Evolutionary conservation across 176 grass and related monocot genomes (phyloP).

Genomic region (Bromus sterilis): DNA sequence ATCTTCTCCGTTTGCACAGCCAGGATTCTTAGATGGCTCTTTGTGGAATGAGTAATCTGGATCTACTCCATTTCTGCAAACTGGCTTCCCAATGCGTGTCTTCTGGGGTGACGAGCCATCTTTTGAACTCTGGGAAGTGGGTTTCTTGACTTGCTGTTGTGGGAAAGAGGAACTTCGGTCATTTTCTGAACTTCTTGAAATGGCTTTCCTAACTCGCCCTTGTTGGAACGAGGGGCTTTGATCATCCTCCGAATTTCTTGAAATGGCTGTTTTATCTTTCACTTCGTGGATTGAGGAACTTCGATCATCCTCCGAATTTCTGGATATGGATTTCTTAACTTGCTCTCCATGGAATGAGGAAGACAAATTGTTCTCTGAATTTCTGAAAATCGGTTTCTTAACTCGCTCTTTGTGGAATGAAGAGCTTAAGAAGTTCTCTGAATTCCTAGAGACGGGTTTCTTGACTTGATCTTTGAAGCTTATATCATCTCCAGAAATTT

Average conservation of each 20-base stretch:
- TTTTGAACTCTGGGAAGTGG: slow-evolving; percentile 19
- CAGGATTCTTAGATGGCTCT: neutral
- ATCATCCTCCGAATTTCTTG: slow-evolving; percentile 29
- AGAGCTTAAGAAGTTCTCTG: neutral
- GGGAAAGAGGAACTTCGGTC: slow-evolving; percentile 5
- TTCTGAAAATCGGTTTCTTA: slow-evolving; percentile 2
- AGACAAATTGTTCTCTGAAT: slow-evolving; percentile 22
- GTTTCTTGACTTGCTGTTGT: slow-evolving; percentile 31
- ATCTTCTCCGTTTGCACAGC: slow-evolving; percentile 24
- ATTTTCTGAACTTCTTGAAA: slow-evolving; percentile 28
- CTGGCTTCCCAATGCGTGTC: slow-evolving; percentile 24
- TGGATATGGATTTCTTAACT: slow-evolving; percentile 32
- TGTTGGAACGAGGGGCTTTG: slow-evolving; percentile 23
- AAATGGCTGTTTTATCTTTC: slow-evolving; percentile 21
- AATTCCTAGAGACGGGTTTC: slow-evolving; percentile 17
- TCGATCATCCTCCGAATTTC: slow-evolving; percentile 36
- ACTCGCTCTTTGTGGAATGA: slow-evolving; percentile 17
- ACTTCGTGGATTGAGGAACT: slow-evolving; percentile 33
- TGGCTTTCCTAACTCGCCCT: slow-evolving; percentile 11
- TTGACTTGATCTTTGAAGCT: slow-evolving; percentile 24
- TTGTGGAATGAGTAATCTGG: slow-evolving; percentile 10
- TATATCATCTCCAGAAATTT: slow-evolving; percentile 9
- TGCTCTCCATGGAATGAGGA: slow-evolving; percentile 27
- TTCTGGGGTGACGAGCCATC: slow-evolving; percentile 8
- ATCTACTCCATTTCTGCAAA: slow-evolving; percentile 24